Evolutionary conservation across 441 rosid species (phyloP), one percentile per base, ranked within the genome.

Genomic region (Euphorbia schlechtendalii): DNA sequence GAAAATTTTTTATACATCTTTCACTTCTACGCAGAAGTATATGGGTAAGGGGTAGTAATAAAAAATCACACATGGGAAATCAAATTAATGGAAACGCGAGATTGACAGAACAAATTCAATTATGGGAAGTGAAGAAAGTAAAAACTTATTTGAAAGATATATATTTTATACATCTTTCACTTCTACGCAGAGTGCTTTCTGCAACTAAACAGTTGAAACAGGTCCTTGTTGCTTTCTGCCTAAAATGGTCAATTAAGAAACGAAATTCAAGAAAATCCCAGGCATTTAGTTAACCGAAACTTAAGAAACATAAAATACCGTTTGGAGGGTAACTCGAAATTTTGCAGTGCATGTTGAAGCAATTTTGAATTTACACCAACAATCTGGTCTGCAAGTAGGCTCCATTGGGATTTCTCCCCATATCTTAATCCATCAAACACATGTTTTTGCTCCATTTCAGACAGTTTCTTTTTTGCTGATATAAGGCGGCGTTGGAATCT

Each of bases 361-460:
- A 92, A 80, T 67, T 80, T 82, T 43, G 89, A 81, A 83, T 89
- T 88, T 4, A 88, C 73, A 10, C 81, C 70, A 59, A 88, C 72
- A 69, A 89, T 92, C 75, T 86, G 82, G 71, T 83, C 82, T 43
- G 96, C 86, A 62, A 92, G 88, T 48, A 84, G 67, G 73, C 73
- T 84, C 66, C 77, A 79, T 75, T 92, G 84, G 61, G 84, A 74
- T 75, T 89, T 92, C 61, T 84, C 90, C 49, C 96, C 96, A 70
- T 75, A 83, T 73, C 86, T 77, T 48, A 89, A 75, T 56, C 96
- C 98, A 77, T 86, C 81, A 79, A 92, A 85, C 65, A 92, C 86
- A 72, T 92, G 98, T 46, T 89, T 83, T 41, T 89, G 96, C 72
- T 84, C 92, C 89, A 88, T 52, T 71, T 92, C 96, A 80, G 60